These are phyloP conservation scores for Scedosporium aurantiacum DNA, from an alignment of 2,329 filamentous ascomycete species.

Conservation along the genomic window DNA sequence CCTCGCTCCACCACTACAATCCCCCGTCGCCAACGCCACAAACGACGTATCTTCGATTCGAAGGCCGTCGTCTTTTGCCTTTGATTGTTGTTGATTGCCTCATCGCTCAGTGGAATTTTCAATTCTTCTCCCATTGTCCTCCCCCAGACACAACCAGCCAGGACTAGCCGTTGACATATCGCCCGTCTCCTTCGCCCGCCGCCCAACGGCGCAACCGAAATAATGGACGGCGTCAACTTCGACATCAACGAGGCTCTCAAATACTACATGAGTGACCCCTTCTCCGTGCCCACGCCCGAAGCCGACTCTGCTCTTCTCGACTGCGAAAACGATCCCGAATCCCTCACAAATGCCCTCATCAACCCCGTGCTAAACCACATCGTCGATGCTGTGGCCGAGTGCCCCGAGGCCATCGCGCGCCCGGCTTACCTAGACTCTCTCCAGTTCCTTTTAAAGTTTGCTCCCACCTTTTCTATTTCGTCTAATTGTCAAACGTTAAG, in stretches of 20 bases:
- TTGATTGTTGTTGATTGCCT: background rate
- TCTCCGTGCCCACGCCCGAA: constrained; percentile 72
- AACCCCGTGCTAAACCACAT: constrained; percentile 85
- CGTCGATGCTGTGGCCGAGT: constrained; percentile 83
- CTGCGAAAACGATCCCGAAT: constrained; percentile 84
- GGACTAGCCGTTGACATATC: background rate
- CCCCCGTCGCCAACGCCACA: background rate
- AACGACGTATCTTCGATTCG: too few species aligned
- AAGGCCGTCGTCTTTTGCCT: too few species aligned
- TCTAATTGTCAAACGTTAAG: constrained; percentile 4
- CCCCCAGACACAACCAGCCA: background rate
- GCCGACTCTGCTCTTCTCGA: constrained; percentile 75
- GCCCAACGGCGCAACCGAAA: constrained; percentile 16
- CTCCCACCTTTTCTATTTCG: constrained; percentile 21
- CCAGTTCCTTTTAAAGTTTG: constrained; percentile 86
- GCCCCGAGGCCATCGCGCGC: constrained; percentile 75
- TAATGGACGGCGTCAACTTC: constrained; percentile 71
- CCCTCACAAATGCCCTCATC: constrained; percentile 65
- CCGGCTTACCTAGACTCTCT: constrained; percentile 78
- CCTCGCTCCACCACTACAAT: background rate
- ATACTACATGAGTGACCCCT: constrained; percentile 89
- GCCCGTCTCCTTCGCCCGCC: background rate
- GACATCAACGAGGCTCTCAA: constrained; percentile 96
- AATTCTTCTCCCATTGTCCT: background rate
- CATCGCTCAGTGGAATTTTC: background rate